Evolutionary conservation across 352 stramenopile species (phyloP).

Genomic region (Peronospora belbahrii): DNA sequence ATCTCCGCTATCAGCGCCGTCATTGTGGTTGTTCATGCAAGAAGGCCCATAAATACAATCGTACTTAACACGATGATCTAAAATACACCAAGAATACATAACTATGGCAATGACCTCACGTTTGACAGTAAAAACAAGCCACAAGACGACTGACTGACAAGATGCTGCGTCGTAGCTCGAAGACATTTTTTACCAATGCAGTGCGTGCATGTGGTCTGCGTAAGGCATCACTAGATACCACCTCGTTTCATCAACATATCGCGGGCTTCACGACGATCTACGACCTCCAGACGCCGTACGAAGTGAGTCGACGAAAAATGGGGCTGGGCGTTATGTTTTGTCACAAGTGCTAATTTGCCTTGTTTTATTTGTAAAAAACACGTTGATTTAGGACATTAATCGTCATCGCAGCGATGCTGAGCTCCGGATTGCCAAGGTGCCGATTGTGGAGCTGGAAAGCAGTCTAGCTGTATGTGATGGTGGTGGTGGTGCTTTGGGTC

Average conservation of each 20-base stretch:
- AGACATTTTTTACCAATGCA: constrained; percentile 19
- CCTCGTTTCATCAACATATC: constrained; percentile 22
- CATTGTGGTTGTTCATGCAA: too few species aligned
- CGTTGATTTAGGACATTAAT: constrained; percentile 52
- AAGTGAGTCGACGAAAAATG: constrained; percentile 31
- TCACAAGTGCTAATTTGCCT: constrained; percentile 2
- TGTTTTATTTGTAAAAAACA: constrained; percentile 1
- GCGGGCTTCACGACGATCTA: constrained; percentile 63
- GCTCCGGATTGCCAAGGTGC: constrained; percentile 78
- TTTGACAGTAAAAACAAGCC: constrained; percentile 3
- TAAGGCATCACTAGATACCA: constrained; percentile 6
- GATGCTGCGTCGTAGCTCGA: constrained; percentile 44
- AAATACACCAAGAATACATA: background rate
- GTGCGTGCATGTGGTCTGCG: constrained; percentile 22
- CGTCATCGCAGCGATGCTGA: constrained; percentile 87
- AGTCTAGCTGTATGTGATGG: constrained; percentile 92
- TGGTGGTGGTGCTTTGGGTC: constrained; percentile 91
- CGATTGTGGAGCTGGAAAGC: constrained; percentile 88
- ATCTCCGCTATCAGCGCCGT: constrained; percentile 13
- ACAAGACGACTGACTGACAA: constrained; percentile 8
- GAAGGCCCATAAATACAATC: too few species aligned
- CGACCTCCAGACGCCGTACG: constrained; percentile 51
- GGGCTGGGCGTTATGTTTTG: background rate
- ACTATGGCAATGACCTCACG: constrained; percentile 9
- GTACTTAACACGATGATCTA: background rate